Percentiles rank a stretch among this genome's conserved stretches.
phyloP scores from a whole-genome alignment of 768 basidiomycete genomes.

The Russula dissimulans region DNA sequence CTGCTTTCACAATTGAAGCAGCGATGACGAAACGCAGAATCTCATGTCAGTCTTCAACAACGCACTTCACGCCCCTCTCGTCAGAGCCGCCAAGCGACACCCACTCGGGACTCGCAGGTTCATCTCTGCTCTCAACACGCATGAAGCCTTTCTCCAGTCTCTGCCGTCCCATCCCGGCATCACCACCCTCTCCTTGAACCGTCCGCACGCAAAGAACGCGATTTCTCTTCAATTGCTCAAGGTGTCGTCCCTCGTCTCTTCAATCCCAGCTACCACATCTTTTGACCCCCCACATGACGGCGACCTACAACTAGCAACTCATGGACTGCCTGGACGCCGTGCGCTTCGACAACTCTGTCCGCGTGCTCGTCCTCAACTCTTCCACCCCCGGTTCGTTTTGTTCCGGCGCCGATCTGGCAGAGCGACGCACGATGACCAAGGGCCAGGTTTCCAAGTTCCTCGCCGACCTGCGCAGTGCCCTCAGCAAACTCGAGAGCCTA shows the following conservation, averaged over 20 bases:
- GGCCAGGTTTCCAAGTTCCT: slow-evolving; percentile 72
- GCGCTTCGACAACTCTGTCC: slow-evolving; percentile 48
- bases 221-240: slow-evolving; percentile 18
- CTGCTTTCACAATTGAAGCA: neutral
- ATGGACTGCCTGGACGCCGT: slow-evolving; percentile 7
- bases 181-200: slow-evolving; percentile 15
- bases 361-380: slow-evolving; percentile 78
- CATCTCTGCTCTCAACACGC: slow-evolving; percentile 6
- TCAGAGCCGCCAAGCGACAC: neutral
- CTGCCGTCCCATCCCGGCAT: slow-evolving; percentile 9
- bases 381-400: slow-evolving; percentile 75
- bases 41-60: slow-evolving; percentile 6
- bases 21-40: neutral
- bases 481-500: slow-evolving; percentile 69
- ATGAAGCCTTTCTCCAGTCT: slow-evolving; percentile 15
- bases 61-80: neutral
- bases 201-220: slow-evolving; percentile 16
- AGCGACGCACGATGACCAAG: slow-evolving; percentile 76
- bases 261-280: no score
- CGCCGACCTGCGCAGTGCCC: slow-evolving; percentile 54
- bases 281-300: no score
- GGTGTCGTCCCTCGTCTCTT: neutral
- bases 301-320: slow-evolving; percentile 7
- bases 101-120: neutral
- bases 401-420: slow-evolving; percentile 83